Percentiles rank a stretch among this genome's conserved stretches.
These are phyloP conservation scores for Yarrowia sp. DNA, from an alignment of 805 yeast species.

Conservation along the genomic window DNA sequence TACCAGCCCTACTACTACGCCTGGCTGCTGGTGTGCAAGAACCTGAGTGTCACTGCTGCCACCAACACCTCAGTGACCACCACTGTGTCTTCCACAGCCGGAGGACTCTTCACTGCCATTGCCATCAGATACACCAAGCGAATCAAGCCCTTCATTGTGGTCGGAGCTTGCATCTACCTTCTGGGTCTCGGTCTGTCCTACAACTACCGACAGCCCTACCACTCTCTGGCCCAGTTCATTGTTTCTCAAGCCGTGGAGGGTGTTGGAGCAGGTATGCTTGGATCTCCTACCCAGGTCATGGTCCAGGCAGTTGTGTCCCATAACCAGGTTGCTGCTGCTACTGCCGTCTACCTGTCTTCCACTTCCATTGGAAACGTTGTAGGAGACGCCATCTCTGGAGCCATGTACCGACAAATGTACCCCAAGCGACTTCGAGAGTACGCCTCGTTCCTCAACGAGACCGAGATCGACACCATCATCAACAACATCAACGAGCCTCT, in stretches of 20 bases:
- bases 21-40: constrained; percentile 40
- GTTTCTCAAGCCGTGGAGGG: constrained; percentile 71
- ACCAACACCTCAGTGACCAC: constrained; percentile 39
- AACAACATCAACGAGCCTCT: constrained; percentile 35
- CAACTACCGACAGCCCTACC: constrained; percentile 61
- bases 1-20: constrained; percentile 40
- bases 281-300: constrained; percentile 67
- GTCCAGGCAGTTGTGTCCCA: constrained; percentile 66
- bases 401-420: constrained; percentile 70
- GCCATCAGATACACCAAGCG: constrained; percentile 53
- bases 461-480: constrained; percentile 20
- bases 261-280: constrained; percentile 76
- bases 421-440: constrained; percentile 50
- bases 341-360: constrained; percentile 63
- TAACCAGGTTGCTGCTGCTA: constrained; percentile 67
- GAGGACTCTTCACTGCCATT: constrained; percentile 33
- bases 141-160: constrained; percentile 64
- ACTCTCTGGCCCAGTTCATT: constrained; percentile 63
- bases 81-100: constrained; percentile 40
- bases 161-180: constrained; percentile 66
- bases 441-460: constrained; percentile 18
- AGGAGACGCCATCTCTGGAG: constrained; percentile 71
- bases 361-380: constrained; percentile 70
- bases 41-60: constrained; percentile 39
- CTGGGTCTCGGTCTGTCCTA: constrained; percentile 66